Conservation (phyloP, 129 eudicot species). For the Lactuca saligna region DNA sequence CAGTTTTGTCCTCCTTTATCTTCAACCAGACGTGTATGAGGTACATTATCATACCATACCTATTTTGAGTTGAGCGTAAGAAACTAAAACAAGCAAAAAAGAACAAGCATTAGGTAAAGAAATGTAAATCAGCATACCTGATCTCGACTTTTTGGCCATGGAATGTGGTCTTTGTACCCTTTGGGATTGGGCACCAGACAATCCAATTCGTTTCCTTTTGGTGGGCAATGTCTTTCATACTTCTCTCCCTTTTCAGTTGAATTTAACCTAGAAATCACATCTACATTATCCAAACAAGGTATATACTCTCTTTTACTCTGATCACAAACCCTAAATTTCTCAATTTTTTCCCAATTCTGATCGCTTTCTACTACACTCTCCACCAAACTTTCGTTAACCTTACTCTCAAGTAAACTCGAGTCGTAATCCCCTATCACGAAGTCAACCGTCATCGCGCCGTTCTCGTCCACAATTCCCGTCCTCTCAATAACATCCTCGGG, state of each 20-base stretch:
- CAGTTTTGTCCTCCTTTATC: conserved; percentile 81
- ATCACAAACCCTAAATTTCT: conserved; percentile 62
- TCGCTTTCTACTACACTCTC: conserved; percentile 21
- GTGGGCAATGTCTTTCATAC: conserved; percentile 74
- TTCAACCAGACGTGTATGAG: conserved; percentile 62
- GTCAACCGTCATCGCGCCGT: conserved; percentile 64
- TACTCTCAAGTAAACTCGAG: conserved; percentile 37
- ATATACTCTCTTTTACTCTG: conserved; percentile 60
- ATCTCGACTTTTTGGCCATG: conserved; percentile 82
- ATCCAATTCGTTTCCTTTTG: conserved; percentile 48
- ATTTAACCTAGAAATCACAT: conserved; percentile 38
- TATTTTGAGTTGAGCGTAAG: conserved; percentile 21
- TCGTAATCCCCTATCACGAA: conserved; percentile 74
- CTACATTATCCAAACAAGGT: conserved; percentile 81
- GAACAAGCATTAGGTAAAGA: background rate
- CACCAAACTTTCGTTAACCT: conserved; percentile 28
- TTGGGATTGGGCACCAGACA: conserved; percentile 84
- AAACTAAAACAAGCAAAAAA: conserved; percentile 14
- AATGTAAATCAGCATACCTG: conserved; percentile 45
- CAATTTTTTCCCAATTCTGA: conserved; percentile 34
- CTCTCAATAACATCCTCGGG: conserved; percentile 44
- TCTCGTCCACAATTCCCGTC: conserved; percentile 72
- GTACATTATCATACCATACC: conserved; percentile 89
- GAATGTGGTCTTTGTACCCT: conserved; percentile 58
- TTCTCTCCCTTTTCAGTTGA: conserved; percentile 63